These are phyloP conservation scores for Colletotrichum acutatum DNA, from an alignment of 2,329 filamentous ascomycete species.

Conservation along the genomic window DNA sequence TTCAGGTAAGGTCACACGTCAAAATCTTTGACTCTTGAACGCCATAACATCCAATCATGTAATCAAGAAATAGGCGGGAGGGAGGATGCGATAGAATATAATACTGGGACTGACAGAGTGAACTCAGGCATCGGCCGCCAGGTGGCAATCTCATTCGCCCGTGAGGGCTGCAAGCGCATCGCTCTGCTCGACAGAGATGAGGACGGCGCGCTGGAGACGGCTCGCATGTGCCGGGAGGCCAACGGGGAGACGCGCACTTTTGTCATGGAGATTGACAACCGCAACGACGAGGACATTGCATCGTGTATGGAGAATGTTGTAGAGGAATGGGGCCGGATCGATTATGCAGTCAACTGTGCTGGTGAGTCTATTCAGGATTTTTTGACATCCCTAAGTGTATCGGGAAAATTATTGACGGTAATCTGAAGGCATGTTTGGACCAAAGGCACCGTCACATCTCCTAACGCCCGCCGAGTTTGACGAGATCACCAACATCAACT, in stretches of 20 bases:
- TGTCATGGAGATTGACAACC: constrained; percentile 46
- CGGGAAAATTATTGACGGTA: too few relatives aligned
- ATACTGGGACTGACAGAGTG: background rate
- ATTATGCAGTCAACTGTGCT: constrained; percentile 59
- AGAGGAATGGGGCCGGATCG: constrained; percentile 50
- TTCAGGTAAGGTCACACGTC: constrained; percentile 40
- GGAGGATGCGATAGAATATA: too few relatives aligned
- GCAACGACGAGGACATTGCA: constrained; percentile 47
- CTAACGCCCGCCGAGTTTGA: constrained; percentile 53
- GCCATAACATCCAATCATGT: background rate
- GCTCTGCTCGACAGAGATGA: constrained; percentile 52
- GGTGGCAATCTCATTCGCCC: constrained; percentile 54
- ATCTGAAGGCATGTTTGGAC: constrained; percentile 48
- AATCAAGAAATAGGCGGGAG: too few relatives aligned
- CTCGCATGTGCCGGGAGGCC: constrained; percentile 42
- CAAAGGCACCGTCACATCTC: constrained; percentile 48
- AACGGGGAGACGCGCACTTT: constrained; percentile 42
- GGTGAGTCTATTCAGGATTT: constrained; percentile 38
- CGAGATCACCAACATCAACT: constrained; percentile 53
- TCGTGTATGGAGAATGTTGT: constrained; percentile 46
- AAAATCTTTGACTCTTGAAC: background rate
- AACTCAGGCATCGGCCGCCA: constrained; percentile 49
- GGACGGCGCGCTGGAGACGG: constrained; percentile 46
- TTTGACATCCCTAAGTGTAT: too few relatives aligned
- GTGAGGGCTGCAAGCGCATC: constrained; percentile 55